A percentile compares a stretch with the other conserved stretches of the same genome.
These are phyloP conservation scores for Xylariaceae sp. DNA, from an alignment of 2,329 filamentous ascomycete species.

Conservation along the genomic window DNA sequence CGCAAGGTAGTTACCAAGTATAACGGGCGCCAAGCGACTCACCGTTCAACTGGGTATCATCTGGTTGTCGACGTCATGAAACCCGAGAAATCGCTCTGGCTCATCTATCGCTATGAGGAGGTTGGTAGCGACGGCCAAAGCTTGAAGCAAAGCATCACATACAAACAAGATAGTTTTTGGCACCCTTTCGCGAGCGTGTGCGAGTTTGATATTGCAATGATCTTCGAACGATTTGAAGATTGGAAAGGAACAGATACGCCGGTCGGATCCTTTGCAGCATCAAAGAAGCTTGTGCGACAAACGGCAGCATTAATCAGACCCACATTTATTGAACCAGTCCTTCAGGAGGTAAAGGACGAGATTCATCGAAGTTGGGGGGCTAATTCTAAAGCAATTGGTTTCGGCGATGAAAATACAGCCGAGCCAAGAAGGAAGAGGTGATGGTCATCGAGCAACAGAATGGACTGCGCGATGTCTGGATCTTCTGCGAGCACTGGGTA, in stretches of 20 bases:
- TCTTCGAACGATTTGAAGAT: constrained; percentile 29
- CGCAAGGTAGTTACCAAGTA: constrained; percentile 25
- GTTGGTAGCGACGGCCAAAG: constrained; percentile 16
- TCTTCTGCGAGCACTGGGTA: background rate
- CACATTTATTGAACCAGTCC: constrained; percentile 29
- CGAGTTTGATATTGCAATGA: constrained; percentile 31
- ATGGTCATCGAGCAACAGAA: background rate
- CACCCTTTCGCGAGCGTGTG: constrained; percentile 30
- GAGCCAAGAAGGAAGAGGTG: background rate
- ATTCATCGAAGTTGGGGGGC: constrained; percentile 28
- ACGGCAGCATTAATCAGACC: constrained; percentile 28
- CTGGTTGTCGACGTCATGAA: constrained; percentile 31
- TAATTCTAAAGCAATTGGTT: constrained; percentile 1
- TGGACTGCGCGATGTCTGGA: background rate
- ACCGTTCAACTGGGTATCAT: constrained; percentile 32
- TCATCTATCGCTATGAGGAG: constrained; percentile 32
- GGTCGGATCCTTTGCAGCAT: constrained; percentile 20
- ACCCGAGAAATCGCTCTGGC: constrained; percentile 32
- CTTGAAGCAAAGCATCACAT: constrained; percentile 28
- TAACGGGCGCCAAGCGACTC: constrained; percentile 28
- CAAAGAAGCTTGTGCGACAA: constrained; percentile 29
- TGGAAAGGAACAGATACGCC: constrained; percentile 28
- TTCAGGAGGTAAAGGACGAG: constrained; percentile 28
- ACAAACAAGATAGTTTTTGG: constrained; percentile 32
- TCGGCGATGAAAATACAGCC: background rate